phyloP scores from a whole-genome alignment of 2,329 filamentous ascomycete genomes.

The Microdochium nivale region DNA sequence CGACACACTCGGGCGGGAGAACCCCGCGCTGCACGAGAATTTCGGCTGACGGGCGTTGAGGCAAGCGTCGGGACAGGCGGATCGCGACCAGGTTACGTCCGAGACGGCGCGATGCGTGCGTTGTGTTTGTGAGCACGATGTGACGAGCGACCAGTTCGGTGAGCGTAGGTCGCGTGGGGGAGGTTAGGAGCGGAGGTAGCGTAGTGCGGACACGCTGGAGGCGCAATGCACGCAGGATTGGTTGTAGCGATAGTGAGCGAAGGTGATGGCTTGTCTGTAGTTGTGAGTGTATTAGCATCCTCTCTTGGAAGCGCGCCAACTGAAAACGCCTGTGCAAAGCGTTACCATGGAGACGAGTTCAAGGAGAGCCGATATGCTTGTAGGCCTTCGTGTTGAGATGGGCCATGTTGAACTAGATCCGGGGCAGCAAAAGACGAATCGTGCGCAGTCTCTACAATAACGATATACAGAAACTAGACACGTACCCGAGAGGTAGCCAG shows the following conservation, averaged over 20 bases:
- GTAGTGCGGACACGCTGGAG: conserved; percentile 45
- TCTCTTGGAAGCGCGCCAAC: too few species aligned
- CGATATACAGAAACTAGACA: conserved; percentile 8
- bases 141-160: conserved; percentile 52
- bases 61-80: conserved; percentile 52
- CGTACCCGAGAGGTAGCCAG: conserved; percentile 47
- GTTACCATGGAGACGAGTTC: background rate
- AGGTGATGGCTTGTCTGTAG: conserved; percentile 52
- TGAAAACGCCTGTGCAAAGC: too few species aligned
- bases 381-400: too few species aligned
- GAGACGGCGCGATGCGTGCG: conserved; percentile 54
- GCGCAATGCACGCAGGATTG: conserved; percentile 56
- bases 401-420: too few species aligned
- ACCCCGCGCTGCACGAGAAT: conserved; percentile 55
- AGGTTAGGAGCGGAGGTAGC: conserved; percentile 47
- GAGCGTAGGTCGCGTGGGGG: conserved; percentile 49
- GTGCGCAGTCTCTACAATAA: too few species aligned
- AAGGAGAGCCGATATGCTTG: too few species aligned
- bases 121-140: conserved; percentile 61
- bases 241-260: conserved; percentile 52
- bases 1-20: conserved; percentile 54
- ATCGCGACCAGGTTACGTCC: conserved; percentile 58
- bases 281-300: background rate
- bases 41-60: conserved; percentile 49
- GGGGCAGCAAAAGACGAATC: too few species aligned